Percentiles rank a stretch among this genome's conserved stretches.
phyloP scores from a whole-genome alignment of 2,329 filamentous ascomycete species.

The Xylaria sp. region DNA sequence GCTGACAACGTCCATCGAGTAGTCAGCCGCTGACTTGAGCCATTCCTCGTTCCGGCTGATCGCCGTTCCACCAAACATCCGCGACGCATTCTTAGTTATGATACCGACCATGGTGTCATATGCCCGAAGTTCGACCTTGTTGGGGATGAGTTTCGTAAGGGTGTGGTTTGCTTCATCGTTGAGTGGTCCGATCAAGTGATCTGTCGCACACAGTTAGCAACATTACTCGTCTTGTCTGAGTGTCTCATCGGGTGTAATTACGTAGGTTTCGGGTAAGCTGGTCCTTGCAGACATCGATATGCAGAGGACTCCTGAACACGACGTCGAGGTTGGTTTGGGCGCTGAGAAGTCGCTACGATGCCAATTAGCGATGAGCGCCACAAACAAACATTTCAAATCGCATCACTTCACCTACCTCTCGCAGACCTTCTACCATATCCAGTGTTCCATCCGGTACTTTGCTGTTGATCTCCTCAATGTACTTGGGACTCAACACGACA shows the following conservation, averaged over 20 bases:
- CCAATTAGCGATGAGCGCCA: slow-evolving; percentile 11
- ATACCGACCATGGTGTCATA: slow-evolving; percentile 40
- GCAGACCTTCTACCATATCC: slow-evolving; percentile 39
- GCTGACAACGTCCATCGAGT: slow-evolving; percentile 40
- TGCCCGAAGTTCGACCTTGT: slow-evolving; percentile 30
- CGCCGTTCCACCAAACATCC: slow-evolving; percentile 37
- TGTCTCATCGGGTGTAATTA: slow-evolving; percentile 18
- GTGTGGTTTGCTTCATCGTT: slow-evolving; percentile 39
- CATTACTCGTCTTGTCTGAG: neutral
- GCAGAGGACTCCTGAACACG: slow-evolving; percentile 38
- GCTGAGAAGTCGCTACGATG: slow-evolving; percentile 34
- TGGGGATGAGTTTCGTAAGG: slow-evolving; percentile 34
- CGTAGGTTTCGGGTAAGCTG: slow-evolving; percentile 38
- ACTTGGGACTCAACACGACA: slow-evolving; percentile 39
- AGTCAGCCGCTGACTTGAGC: slow-evolving; percentile 38
- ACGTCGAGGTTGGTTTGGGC: slow-evolving; percentile 40
- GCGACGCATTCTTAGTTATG: slow-evolving; percentile 40
- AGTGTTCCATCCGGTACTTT: slow-evolving; percentile 38
- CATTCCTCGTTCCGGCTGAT: slow-evolving; percentile 39
- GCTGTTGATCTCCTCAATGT: slow-evolving; percentile 40
- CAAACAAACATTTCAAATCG: neutral
- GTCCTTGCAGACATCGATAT: slow-evolving; percentile 40
- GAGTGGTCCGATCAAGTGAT: slow-evolving; percentile 36
- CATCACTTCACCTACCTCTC: slow-evolving; percentile 29
- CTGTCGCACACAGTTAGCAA: slow-evolving; percentile 28